These are phyloP conservation scores for Teunomyces tritomae DNA, from an alignment of 805 yeast genomes.

Conservation along the genomic window DNA sequence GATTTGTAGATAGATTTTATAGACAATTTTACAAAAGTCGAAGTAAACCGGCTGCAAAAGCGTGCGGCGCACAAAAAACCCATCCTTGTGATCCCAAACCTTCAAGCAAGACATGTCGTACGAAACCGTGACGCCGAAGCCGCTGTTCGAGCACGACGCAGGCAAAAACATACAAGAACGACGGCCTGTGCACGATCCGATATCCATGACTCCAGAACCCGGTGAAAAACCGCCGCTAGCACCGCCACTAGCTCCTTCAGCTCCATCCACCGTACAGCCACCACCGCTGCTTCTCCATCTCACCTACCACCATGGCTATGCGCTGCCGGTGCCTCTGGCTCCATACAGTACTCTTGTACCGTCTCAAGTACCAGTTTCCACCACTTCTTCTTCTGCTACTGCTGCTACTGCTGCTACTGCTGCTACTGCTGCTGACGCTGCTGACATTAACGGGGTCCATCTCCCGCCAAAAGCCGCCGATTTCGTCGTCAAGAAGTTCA, in stretches of 20 bases:
- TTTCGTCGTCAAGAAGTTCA: constrained; percentile 6
- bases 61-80: too few species aligned
- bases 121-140: not conserved
- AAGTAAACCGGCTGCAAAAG: too few species aligned
- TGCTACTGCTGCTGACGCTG: not conserved
- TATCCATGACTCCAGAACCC: not conserved
- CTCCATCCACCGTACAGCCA: not conserved
- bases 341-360: constrained; percentile 5
- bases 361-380: not conserved
- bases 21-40: too few species aligned
- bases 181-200: not conserved
- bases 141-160: not conserved
- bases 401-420: not conserved
- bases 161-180: not conserved
- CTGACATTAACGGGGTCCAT: not conserved
- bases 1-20: too few species aligned
- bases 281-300: not conserved
- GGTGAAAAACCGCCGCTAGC: not conserved
- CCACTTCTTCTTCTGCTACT: too few species aligned
- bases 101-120: not conserved
- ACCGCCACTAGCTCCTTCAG: not conserved
- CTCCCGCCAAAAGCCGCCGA: constrained; percentile 2
- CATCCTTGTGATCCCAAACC: too few species aligned
- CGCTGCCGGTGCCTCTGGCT: not conserved
- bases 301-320: not conserved